phyloP scores from a whole-genome alignment of 2,329 filamentous ascomycete species.

The Epichloe uncinata region DNA sequence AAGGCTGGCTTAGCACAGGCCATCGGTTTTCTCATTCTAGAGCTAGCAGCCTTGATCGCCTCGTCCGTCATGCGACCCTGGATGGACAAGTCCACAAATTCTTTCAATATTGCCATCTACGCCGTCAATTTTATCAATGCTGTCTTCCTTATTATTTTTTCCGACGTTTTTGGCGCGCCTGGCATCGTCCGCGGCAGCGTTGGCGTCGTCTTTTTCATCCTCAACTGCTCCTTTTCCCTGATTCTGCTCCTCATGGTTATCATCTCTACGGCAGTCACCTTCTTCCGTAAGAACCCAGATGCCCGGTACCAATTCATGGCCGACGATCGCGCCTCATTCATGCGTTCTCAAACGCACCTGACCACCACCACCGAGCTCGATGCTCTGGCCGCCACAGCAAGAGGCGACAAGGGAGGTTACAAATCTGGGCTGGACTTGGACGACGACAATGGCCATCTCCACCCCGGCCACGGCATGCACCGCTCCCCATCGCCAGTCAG shows the following conservation, averaged over 20 bases:
- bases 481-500: constrained; percentile 23
- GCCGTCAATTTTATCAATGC: constrained; percentile 81
- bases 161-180: constrained; percentile 70
- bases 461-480: constrained; percentile 18
- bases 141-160: constrained; percentile 74
- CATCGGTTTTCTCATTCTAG: constrained; percentile 71
- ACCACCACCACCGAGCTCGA: constrained; percentile 70
- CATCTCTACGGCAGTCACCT: constrained; percentile 45
- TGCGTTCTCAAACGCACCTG: constrained; percentile 82
- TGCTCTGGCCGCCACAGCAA: constrained; percentile 76
- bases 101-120: constrained; percentile 86
- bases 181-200: constrained; percentile 73
- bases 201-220: constrained; percentile 76
- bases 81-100: constrained; percentile 98
- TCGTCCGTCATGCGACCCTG: constrained; percentile 76
- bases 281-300: constrained; percentile 86
- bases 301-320: constrained; percentile 90
- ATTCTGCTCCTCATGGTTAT: constrained; percentile 68
- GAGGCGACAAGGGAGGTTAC: constrained; percentile 46
- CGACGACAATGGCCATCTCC: constrained; percentile 28
- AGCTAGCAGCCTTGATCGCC: constrained; percentile 61
- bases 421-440: constrained; percentile 25
- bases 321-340: constrained; percentile 88
- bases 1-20: constrained; percentile 58
- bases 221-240: constrained; percentile 71